Base-by-base conservation (phyloP, 139 green algal species). In the Monoraphidium neglectum region DNA sequence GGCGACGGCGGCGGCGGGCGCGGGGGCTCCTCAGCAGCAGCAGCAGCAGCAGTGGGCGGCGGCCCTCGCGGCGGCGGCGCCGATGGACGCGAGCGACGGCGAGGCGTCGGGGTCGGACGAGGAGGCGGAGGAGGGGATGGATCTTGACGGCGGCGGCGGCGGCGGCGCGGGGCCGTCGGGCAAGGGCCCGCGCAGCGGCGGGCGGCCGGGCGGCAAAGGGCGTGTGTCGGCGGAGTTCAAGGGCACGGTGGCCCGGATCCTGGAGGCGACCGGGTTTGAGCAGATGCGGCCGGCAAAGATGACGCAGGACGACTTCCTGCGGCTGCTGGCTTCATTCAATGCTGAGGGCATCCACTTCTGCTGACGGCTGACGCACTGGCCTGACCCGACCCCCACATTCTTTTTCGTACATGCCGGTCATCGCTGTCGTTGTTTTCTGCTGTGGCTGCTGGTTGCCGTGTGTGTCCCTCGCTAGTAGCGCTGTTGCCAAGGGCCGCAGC, bases 241-340 rank as follows among this genome's bases (percentile, higher is more conserved):
- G 74, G 77, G 86, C 16, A 79, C 88, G 37, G 82, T 91, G 24
- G 59, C 84, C 68, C 21, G 40, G 90, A 86, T 98, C 56, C 78
- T 98, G 74, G 62, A 78, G 40, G 76, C 76, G 2, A 78, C 78
- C 3, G 90, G 86, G 12, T 96, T 92, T 81, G 86, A 88, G 12
- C 86, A 95, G 30, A 92, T 84, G 81, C 86, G 94, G 15, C 84
- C 91, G 28, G 86, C 90, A 46, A 99, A 99, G 81, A 91, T 99
- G 89, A 84, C 67, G 8, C 92, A 99, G 77, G 97, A 99, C 59
- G 93, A 99, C 38, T 97, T 99, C 73, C 77, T 99, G 64, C 49
- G 53, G 5, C 78, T 99, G 66, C 84, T 99, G 67, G 93, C 93
- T 1, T 80, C 83, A 4, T 99, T 99, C 87, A 99, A 99, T 74